Evolutionary conservation across 257 asterid genomes (phyloP), one percentile per base, ranked within the genome.

Genomic region (Nicotiana noctiflora): DNA sequence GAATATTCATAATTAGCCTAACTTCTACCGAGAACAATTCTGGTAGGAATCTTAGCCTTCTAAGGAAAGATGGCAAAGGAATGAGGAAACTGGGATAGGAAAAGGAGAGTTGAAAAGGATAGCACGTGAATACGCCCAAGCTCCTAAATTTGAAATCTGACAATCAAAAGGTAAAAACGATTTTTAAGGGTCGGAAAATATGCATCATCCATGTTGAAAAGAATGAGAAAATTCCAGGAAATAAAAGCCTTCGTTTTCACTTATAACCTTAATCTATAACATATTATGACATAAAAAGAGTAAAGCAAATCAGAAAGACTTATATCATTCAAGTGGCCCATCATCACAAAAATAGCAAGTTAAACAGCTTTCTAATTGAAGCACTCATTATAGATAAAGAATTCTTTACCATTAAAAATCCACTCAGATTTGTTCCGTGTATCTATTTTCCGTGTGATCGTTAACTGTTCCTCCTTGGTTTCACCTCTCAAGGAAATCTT

Each of bases 341-440:
- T 72, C 21, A 19, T 72, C 77, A 46, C 60, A 72, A 44, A 23
- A 21, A 46, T 46, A 21, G 77, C 53, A 49, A 44, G 21, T 23
- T 70, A 44, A 19, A 70, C 77, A 44, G 57, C 6, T 44, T 3
- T 13, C 23, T 19, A 21, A 72, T 21, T 21, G 34, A 13, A 21
- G 37, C 60, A 23, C 53, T 40, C 31, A 9, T 46, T 21, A 46
- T 21, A 72, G 59, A 46, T 72, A 23, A 72, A 17, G 21, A 72
- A 29, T 6, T 72, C 68, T 81, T 88, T 92, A 95, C 98, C 98
- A 86, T 93, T 95, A 49, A 90, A 88, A 75, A 88, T 76, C 99
- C 99, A 93, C 89, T 95, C 98, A 3, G 98, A 91, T 86, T 95
- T 93, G 90, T 95, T 92, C 46, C 83, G 82, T 1, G 88, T 76